phyloP scores from a whole-genome alignment of 2,329 filamentous ascomycete genomes.

The Pestalotiopsis sp. region DNA sequence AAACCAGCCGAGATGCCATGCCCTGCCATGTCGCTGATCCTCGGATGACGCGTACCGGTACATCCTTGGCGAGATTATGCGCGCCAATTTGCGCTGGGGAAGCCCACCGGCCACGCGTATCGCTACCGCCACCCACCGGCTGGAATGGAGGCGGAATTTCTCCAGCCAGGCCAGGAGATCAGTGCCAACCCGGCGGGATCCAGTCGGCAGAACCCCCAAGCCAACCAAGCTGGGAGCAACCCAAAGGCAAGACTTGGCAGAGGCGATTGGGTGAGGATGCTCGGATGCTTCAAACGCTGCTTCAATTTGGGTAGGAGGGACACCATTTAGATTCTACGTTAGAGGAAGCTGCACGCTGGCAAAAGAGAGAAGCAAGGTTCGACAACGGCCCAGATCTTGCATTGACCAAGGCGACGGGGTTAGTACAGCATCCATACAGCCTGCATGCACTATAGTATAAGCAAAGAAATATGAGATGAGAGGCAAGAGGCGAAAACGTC shows the following conservation, averaged over 20 bases:
- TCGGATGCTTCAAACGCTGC: not conserved
- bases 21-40: slow-evolving; percentile 10
- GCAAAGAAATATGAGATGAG: not conserved
- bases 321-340: too few relatives aligned
- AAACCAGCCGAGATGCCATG: slow-evolving; percentile 4
- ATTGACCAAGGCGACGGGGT: slow-evolving; percentile 2
- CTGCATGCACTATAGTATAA: not conserved
- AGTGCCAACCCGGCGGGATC: slow-evolving; percentile 2
- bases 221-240: not conserved
- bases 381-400: not conserved
- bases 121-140: not conserved
- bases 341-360: not conserved
- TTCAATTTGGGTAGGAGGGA: not conserved
- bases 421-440: not conserved
- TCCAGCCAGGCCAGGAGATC: not conserved
- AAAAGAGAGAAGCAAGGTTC: not conserved
- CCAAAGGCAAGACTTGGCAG: not conserved
- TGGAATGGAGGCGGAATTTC: not conserved
- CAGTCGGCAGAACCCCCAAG: slow-evolving; percentile 6
- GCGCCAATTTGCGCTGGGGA: not conserved
- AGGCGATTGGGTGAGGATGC: not conserved
- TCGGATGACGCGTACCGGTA: slow-evolving; percentile 8
- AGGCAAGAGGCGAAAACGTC: not conserved
- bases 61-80: not conserved
- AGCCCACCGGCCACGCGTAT: not conserved